phyloP scores from a whole-genome alignment of 164 flowering plant species.

The Brasenia schreberi region DNA sequence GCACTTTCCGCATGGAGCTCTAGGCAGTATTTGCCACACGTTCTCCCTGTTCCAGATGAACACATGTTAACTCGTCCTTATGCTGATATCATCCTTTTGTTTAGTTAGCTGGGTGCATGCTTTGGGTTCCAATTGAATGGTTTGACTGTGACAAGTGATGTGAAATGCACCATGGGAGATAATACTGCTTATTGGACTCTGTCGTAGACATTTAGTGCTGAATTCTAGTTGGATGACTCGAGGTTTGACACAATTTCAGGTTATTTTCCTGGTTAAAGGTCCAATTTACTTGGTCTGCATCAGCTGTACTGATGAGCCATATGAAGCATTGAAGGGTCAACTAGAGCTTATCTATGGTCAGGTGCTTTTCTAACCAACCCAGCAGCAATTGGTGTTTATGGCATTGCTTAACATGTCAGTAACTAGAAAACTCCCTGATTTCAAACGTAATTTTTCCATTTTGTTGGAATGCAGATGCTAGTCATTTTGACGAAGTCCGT shows the following conservation, averaged over 20 bases:
- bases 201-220: neutral
- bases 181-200: neutral
- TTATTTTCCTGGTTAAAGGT: conserved; percentile 88
- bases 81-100: no score
- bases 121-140: no score
- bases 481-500: conserved; percentile 92
- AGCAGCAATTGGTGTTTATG: neutral
- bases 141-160: no score
- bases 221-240: conserved; percentile 1
- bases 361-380: conserved; percentile 22
- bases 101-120: no score
- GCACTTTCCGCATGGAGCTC: no score
- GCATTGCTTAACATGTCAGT: neutral
- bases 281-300: conserved; percentile 96
- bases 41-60: no score
- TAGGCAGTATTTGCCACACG: no score
- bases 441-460: neutral
- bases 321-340: conserved; percentile 72
- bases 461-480: conserved; percentile 65
- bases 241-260: conserved; percentile 30
- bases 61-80: no score
- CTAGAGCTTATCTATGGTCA: conserved; percentile 93
- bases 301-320: conserved; percentile 96
- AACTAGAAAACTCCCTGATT: neutral
- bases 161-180: no score